A percentile compares a stretch with the other conserved stretches of the same genome.
These are phyloP conservation scores for Gomphus bonarii DNA, from an alignment of 1,284 basidiomycete species.

Conservation along the genomic window DNA sequence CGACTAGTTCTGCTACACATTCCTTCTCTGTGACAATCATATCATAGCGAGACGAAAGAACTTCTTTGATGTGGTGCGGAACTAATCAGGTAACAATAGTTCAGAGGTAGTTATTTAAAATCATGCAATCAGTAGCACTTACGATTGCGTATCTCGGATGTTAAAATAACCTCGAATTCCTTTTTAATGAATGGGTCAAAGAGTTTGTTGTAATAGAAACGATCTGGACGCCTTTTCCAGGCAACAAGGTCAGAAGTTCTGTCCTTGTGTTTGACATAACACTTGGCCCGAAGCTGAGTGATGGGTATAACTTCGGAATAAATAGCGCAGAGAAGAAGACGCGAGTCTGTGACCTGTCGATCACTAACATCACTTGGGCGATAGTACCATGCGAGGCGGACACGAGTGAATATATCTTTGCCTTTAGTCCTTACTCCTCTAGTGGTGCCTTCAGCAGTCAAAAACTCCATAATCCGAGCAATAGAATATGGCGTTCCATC, in stretches of 20 bases:
- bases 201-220: constrained; percentile 89
- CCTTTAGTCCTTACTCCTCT: constrained; percentile 38
- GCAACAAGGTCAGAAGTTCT: constrained; percentile 86
- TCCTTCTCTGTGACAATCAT: constrained; percentile 93
- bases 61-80: constrained; percentile 67
- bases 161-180: constrained; percentile 92
- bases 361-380: constrained; percentile 84
- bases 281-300: constrained; percentile 83
- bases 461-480: constrained; percentile 92
- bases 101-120: neutral
- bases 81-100: constrained; percentile 36
- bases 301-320: constrained; percentile 93
- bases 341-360: constrained; percentile 76
- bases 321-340: constrained; percentile 87
- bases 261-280: constrained; percentile 89
- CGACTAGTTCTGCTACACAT: constrained; percentile 83
- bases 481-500: constrained; percentile 91
- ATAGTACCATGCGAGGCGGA: constrained; percentile 89
- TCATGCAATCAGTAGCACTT: constrained; percentile 24
- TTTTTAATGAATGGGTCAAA: constrained; percentile 98
- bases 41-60: constrained; percentile 78
- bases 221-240: constrained; percentile 93
- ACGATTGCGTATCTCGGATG: constrained; percentile 84
- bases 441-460: constrained; percentile 63
- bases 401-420: constrained; percentile 59